Percentiles rank a stretch among this genome's conserved stretches.
These are phyloP conservation scores for Fragaria vesca DNA, from an alignment of 306 rosid genomes.

Conservation along the genomic window DNA sequence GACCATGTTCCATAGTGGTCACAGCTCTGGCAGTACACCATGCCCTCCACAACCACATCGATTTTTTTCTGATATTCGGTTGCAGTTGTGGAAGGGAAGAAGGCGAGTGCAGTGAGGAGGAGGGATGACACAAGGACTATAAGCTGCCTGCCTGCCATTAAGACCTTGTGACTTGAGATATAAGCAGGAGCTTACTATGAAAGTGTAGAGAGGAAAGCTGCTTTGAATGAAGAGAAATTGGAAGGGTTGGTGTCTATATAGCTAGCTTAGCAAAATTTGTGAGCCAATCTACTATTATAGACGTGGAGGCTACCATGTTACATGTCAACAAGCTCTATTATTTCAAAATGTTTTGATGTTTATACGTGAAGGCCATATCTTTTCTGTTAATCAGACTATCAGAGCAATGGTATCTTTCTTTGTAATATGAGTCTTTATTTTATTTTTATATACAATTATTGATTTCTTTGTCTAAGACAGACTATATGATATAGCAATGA, in stretches of 20 bases:
- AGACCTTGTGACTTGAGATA: slow-evolving; percentile 12
- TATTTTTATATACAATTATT: neutral
- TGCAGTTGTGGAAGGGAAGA: slow-evolving; percentile 37
- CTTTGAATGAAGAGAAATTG: slow-evolving; percentile 2
- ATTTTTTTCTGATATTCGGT: slow-evolving; percentile 37
- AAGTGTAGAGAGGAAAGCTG: slow-evolving; percentile 4
- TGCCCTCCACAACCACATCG: slow-evolving; percentile 68
- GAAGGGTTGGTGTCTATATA: slow-evolving; percentile 23
- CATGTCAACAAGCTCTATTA: slow-evolving; percentile 33
- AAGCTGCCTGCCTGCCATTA: slow-evolving; percentile 49
- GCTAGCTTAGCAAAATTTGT: neutral
- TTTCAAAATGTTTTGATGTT: neutral
- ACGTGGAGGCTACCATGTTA: slow-evolving; percentile 58
- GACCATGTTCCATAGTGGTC: slow-evolving; percentile 69
- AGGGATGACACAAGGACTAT: slow-evolving; percentile 37
- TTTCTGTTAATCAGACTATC: neutral
- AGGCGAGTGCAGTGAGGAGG: slow-evolving; percentile 38
- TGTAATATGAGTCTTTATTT: neutral
- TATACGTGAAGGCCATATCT: slow-evolving; percentile 55
- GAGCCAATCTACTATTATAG: slow-evolving; percentile 7
- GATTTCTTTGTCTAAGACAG: neutral
- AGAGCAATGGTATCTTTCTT: neutral
- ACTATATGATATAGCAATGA: neutral
- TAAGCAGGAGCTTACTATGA: slow-evolving; percentile 16
- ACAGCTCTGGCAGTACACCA: slow-evolving; percentile 86